Percentiles rank a stretch among this genome's conserved stretches.
Conservation (phyloP, 768 basidiomycete genomes). For the Boletus subparvulus region DNA sequence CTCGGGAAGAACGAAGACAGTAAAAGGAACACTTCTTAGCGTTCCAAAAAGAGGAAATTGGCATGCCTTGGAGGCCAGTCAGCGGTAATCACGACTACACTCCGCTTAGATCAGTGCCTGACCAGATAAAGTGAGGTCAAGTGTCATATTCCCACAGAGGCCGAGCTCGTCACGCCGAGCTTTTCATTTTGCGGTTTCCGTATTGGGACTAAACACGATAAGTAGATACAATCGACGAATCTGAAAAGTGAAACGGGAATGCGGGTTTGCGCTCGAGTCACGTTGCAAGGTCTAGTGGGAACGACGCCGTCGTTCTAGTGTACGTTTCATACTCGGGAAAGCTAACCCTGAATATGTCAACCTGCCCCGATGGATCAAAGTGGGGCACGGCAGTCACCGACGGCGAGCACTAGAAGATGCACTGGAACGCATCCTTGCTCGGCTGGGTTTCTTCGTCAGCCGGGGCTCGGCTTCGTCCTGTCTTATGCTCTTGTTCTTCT, state of each 20-base stretch:
- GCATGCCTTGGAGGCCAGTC: conserved; percentile 26
- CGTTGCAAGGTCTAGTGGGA: not conserved
- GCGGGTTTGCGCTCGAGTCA: conserved; percentile 5
- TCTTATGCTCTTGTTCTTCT: conserved; percentile 23
- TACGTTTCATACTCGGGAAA: conserved; percentile 7
- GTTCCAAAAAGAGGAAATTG: conserved; percentile 19
- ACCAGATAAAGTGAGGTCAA: conserved; percentile 25
- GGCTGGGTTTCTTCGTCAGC: conserved; percentile 28
- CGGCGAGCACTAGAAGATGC: conserved; percentile 26
- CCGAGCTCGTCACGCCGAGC: conserved; percentile 11
- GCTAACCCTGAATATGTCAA: conserved; percentile 22
- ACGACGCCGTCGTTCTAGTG: not conserved
- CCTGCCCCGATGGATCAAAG: conserved; percentile 6
- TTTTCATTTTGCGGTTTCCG: conserved; percentile 27
- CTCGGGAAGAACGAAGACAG: conserved; percentile 26
- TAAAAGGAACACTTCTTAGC: conserved; percentile 9
- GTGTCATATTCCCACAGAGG: conserved; percentile 20
- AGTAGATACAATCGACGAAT: conserved; percentile 12
- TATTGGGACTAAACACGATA: conserved; percentile 17
- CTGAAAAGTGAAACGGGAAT: conserved; percentile 5
- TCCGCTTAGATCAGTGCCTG: conserved; percentile 31
- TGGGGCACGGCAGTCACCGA: conserved; percentile 20
- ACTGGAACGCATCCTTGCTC: conserved; percentile 24
- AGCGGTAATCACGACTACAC: conserved; percentile 24
- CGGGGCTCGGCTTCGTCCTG: conserved; percentile 28